Evolutionary conservation across 2,329 filamentous ascomycete genomes (phyloP), one percentile per base, ranked within the genome.

Genomic region (Sphaerostilbella broomeana): DNA sequence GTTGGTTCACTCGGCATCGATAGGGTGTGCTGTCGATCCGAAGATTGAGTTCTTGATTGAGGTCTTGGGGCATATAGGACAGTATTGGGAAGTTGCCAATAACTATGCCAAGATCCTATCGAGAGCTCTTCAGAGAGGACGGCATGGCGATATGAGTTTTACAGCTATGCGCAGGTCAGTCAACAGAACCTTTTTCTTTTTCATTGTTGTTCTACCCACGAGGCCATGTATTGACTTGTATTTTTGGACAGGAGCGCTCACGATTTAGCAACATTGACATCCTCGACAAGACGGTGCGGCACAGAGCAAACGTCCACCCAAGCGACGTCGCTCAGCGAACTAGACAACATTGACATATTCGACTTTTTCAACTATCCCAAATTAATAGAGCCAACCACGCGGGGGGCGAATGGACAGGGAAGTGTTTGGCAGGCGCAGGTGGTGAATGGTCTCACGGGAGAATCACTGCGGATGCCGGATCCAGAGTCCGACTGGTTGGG

Each of bases 281-380:
- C 55, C 2, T 52, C 57, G 6, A 57, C 55, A 0, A 56, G 63
- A 12, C 59, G 52, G 8, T 64, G 63, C 0, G 61, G 60, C 3
- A 24, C 65, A 1, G 62, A 67, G 18, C 58, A 56, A 4, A 64
- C 60, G 4, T 61, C 62, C 12, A 62, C 62, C 0, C 63, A 64
- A 28, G 48, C 56, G 2, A 60, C 61, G 4, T 61, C 64, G 0
- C 53, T 63, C 4, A 59, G 53, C 44, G 65, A 68, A 40, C 53
- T 68, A 3, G 65, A 68, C 42, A 62, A 60, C 30, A 64, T 68
- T 15, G 64, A 68, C 18, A 56, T 68, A 3, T 68, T 68, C 30
- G 65, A 67, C 46, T 68, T 68, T 41, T 68, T 68, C 50, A 66
- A 68, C 17, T 64, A 62, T 28, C 65, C 65, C 10, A 62, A 61